Conservation (phyloP, 805 yeast species). For the Debaryomyces maramus region DNA sequence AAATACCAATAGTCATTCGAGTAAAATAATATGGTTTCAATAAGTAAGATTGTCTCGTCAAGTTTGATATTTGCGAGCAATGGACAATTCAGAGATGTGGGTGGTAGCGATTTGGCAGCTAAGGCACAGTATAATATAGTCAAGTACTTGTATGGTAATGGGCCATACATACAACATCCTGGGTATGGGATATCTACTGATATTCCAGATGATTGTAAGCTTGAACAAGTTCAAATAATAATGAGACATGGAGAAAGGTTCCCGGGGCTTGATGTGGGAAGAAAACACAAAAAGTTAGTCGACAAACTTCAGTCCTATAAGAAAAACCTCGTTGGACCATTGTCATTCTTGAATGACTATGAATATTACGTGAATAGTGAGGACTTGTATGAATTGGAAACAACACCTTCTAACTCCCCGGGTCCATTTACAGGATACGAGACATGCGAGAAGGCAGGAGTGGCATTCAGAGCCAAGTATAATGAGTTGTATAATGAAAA, state of each 20-base stretch:
- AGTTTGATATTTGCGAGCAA: slow-evolving; percentile 34
- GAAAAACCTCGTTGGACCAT: slow-evolving; percentile 39
- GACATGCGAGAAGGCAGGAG: slow-evolving; percentile 47
- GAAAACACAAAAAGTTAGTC: slow-evolving; percentile 16
- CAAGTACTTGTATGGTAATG: slow-evolving; percentile 51
- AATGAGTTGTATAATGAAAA: slow-evolving; percentile 38
- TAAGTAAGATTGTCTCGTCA: slow-evolving; percentile 28
- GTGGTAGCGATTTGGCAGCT: slow-evolving; percentile 35
- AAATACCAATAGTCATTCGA: background rate
- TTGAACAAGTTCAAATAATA: slow-evolving; percentile 64
- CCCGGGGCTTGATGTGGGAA: slow-evolving; percentile 30
- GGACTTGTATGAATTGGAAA: slow-evolving; percentile 46
- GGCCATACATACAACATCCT: slow-evolving; percentile 49
- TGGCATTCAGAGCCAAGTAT: slow-evolving; percentile 44
- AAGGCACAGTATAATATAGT: slow-evolving; percentile 45
- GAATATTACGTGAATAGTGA: slow-evolving; percentile 41
- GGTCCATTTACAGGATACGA: slow-evolving; percentile 50
- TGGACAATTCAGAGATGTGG: slow-evolving; percentile 26
- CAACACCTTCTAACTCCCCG: slow-evolving; percentile 41
- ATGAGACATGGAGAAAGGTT: slow-evolving; percentile 79
- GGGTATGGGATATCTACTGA: slow-evolving; percentile 52
- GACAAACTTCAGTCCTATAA: slow-evolving; percentile 16
- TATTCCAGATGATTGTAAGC: slow-evolving; percentile 46
- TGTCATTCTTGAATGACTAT: slow-evolving; percentile 51
- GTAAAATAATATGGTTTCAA: slow-evolving; percentile 27